Conservation (phyloP, 257 asterid genomes). For the Solanum ossicruentum region DNA sequence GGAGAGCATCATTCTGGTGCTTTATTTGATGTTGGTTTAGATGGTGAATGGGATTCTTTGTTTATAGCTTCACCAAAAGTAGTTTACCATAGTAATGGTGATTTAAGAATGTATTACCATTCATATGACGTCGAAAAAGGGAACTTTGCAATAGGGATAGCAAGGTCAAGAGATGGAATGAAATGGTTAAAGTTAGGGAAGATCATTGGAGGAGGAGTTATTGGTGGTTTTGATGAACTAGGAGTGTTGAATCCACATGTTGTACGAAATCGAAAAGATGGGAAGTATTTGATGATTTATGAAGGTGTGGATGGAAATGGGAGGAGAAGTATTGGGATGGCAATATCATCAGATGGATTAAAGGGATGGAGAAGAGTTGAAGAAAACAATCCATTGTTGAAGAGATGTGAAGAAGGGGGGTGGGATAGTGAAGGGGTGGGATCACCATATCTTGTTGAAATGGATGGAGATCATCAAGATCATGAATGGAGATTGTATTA, state of each 20-base stretch:
- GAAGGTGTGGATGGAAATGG: conserved; percentile 60
- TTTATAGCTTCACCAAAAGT: conserved; percentile 78
- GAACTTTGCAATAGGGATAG: conserved; percentile 42
- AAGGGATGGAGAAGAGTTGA: conserved; percentile 52
- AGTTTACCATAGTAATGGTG: conserved; percentile 48
- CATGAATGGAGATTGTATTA: conserved; percentile 83
- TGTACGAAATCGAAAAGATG: conserved; percentile 38
- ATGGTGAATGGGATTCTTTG: conserved; percentile 73
- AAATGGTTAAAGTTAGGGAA: conserved; percentile 77
- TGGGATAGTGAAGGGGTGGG: conserved; percentile 91
- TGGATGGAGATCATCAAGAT: conserved; percentile 50
- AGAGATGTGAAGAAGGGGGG: conserved; percentile 28
- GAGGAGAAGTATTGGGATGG: conserved; percentile 46
- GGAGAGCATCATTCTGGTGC: conserved; percentile 94
- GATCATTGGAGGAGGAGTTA: conserved; percentile 35
- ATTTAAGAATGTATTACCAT: conserved; percentile 82
- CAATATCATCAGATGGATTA: conserved; percentile 59
- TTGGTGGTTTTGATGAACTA: conserved; percentile 46
- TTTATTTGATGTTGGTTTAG: conserved; percentile 52
- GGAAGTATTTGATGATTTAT: conserved; percentile 68
- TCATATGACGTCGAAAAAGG: conserved; percentile 40
- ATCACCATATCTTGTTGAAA: conserved; percentile 61
- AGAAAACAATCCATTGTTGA: conserved; percentile 33
- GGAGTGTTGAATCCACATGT: conserved; percentile 51
- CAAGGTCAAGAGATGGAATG: conserved; percentile 85